Base-by-base conservation (phyloP, 2,329 filamentous ascomycete genomes). In the Cladosporium sp. region DNA sequence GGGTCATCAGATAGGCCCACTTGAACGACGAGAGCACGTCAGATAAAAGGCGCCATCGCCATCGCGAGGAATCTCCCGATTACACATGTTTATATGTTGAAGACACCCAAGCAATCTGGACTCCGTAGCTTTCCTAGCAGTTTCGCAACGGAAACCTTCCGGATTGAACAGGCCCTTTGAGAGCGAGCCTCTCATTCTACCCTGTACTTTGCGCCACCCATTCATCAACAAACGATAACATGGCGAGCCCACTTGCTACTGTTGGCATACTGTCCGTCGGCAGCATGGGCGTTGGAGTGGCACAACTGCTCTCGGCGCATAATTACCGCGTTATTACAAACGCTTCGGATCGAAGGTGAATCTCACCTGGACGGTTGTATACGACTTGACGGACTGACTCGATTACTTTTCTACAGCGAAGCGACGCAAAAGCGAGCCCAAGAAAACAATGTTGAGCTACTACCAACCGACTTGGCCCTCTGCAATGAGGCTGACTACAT, bases 241-340 rank as follows among this genome's bases (percentile, higher is more conserved):
- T 47, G 44, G 44, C 44, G 2, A n/a, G 22, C 5, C 44, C 44
- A n/a, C 24, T 20, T 7, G 70, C 72, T 27, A 74, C 68, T 1
- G 63, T 84, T 38, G 81, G 77, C 24, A 78, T 85, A 50, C 57
- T 84, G 43, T 83, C 79, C 19, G 82, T 84, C 32, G 82, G 82
- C 30, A 80, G 83, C 48, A 85, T 85, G 82, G 82, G 83, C 40
- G 66, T 79, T 43, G 82, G 80, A 6, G 74, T 85, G 49, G 79
- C 80, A 15, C 73, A 72, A 43, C 68, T 85, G 12, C 73, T 85
- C n/a, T 66, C 73, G 50, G 74, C 78, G 17, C 69, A 83, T 58
- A 69, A 73, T 45, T 84, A 80, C 64, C 71, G 68, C 19, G 77
- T 85, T 11, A 68, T 81, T 38, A 84, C 81, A 7, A 82, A 80